These are phyloP conservation scores for Chlamydomonas applanata DNA, from an alignment of 139 green algal genomes.

Conservation along the genomic window DNA sequence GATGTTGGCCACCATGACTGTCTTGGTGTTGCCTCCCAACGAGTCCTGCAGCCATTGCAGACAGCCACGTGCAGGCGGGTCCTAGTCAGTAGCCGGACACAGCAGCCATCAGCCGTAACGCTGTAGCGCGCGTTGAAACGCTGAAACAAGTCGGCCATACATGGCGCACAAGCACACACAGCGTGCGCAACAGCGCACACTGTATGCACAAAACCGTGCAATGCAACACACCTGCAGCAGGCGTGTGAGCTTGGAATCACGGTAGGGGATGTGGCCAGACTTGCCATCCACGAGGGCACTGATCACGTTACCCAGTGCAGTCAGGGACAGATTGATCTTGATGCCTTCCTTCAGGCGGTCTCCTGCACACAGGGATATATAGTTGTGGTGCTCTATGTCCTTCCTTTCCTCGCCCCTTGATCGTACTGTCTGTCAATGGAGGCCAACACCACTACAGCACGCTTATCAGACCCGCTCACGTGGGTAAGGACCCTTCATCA, in stretches of 20 bases:
- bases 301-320: slow-evolving; percentile 85
- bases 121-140: too few species aligned
- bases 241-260: slow-evolving; percentile 92
- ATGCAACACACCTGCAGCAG: slow-evolving; percentile 80
- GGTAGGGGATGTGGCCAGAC: slow-evolving; percentile 66
- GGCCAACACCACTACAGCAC: too few species aligned
- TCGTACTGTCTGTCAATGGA: too few species aligned
- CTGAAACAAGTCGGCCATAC: too few species aligned
- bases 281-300: slow-evolving; percentile 72
- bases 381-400: slow-evolving; percentile 1
- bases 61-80: too few species aligned
- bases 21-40: slow-evolving; percentile 74
- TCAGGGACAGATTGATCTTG: slow-evolving; percentile 89
- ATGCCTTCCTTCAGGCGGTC: slow-evolving; percentile 76
- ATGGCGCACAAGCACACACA: neutral
- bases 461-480: too few species aligned
- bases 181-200: neutral
- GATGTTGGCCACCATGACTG: slow-evolving; percentile 73
- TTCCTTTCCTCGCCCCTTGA: neutral
- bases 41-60: slow-evolving; percentile 62
- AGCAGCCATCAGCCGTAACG: too few species aligned
- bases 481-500: too few species aligned
- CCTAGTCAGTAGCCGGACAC: too few species aligned
- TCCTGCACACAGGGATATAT: slow-evolving; percentile 25
- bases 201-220: neutral